Evolutionary conservation across 805 yeast species (phyloP).

Genomic region (Barnettozyma sucrosica): DNA sequence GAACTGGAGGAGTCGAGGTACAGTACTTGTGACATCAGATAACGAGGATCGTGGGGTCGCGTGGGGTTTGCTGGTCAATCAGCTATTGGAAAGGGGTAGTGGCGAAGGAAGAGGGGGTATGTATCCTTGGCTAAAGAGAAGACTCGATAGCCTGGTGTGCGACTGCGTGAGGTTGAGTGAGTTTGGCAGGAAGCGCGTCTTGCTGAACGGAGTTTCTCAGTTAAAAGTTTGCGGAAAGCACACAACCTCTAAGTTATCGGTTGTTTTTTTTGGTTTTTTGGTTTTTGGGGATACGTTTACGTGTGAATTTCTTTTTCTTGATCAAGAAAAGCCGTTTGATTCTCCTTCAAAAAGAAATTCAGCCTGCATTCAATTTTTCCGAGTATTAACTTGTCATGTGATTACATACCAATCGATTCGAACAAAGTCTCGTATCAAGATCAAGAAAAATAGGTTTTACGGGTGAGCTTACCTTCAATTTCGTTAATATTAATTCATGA

Average conservation of each 20-base stretch:
- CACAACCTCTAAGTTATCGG: not conserved
- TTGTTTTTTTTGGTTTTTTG: too few species aligned
- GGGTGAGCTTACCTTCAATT: too few species aligned
- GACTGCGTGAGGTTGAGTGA: not conserved
- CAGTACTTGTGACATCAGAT: conserved; percentile 20
- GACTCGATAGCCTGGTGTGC: not conserved
- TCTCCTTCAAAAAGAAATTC: too few species aligned
- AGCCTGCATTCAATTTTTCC: too few species aligned
- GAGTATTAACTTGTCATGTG: too few species aligned
- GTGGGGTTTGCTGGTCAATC: not conserved
- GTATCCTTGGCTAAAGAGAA: too few species aligned
- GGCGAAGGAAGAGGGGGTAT: not conserved
- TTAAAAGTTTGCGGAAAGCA: not conserved
- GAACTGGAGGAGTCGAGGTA: conserved; percentile 17
- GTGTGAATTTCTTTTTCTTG: not conserved
- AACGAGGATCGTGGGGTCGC: not conserved
- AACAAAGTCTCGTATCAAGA: too few species aligned
- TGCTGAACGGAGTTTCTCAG: not conserved
- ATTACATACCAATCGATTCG: too few species aligned
- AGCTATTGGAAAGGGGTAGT: not conserved
- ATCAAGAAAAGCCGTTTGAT: too few species aligned
- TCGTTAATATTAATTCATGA: not conserved
- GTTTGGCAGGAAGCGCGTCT: not conserved
- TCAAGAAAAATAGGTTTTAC: too few species aligned
- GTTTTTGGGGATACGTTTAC: not conserved